Conservation (phyloP, 176 grass and related monocot species). For the Oryza punctata region DNA sequence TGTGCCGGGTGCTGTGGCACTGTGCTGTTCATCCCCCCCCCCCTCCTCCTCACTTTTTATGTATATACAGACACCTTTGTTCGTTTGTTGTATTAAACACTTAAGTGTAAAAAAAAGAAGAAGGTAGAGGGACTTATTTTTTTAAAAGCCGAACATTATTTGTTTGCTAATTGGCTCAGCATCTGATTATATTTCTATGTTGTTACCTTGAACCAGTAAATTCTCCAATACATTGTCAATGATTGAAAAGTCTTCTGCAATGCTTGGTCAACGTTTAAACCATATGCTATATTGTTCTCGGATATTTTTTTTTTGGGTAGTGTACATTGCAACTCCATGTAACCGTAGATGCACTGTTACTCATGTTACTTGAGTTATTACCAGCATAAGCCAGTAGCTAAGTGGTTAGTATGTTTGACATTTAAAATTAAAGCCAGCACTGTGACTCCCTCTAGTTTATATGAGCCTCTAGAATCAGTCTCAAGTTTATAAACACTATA, state of each 20-base stretch:
- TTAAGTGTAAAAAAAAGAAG: background rate
- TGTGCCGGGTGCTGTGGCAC: background rate
- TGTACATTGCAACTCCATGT: background rate
- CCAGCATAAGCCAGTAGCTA: background rate
- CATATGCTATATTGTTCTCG: background rate
- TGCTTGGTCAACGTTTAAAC: background rate
- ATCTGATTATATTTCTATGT: slow-evolving; percentile 18
- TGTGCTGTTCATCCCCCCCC: background rate
- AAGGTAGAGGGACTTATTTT: background rate
- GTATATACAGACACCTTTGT: slow-evolving; percentile 22
- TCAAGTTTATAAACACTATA: slow-evolving; percentile 6
- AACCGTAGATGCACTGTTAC: slow-evolving; percentile 3
- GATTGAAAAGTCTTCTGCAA: slow-evolving; percentile 9
- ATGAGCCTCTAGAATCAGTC: background rate
- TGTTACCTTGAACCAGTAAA: slow-evolving; percentile 15
- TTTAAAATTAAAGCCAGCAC: background rate
- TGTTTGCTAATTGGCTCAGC: slow-evolving; percentile 4
- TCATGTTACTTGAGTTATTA: slow-evolving; percentile 23
- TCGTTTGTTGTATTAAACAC: background rate
- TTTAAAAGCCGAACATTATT: background rate
- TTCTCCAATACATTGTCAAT: background rate
- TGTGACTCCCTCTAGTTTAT: background rate
- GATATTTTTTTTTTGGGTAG: background rate
- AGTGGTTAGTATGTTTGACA: slow-evolving; percentile 28
- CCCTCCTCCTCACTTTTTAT: background rate